Base-by-base conservation (phyloP, 805 yeast genomes). In the Barnettozyma pratensis region DNA sequence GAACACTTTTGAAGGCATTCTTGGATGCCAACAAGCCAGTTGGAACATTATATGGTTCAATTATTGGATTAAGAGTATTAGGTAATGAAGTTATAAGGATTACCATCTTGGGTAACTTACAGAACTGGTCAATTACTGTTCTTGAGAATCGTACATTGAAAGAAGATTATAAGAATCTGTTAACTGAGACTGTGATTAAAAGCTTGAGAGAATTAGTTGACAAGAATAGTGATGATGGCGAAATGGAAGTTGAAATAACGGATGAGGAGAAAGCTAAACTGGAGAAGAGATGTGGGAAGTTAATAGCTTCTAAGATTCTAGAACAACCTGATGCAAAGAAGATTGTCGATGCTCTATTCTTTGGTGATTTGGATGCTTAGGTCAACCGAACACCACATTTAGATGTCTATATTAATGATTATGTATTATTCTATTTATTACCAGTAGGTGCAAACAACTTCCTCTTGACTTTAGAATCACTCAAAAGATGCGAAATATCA, bases 31-130 rank as follows among this genome's bases (percentile, higher is more conserved):
- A 84, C 36, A 83, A 86, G 56, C 90, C 96, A 0, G 74, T 84
- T 12, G 96, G 96, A 2, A 89, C 98, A 0, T 89, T 90, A 53
- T 94, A 86, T 59, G 99, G 99, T 37, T 84, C 97, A 5, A 76
- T 95, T 31, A 77, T 80, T 43, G 99, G 98, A 6, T 75, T 94
- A 59, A 77, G 80, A 48, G 88, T 85, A 19, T 69, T 94, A 59
- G 99, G 97, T 4, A 72, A 83, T 5, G 98, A 94, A 66, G 95
- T 94, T 8, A 79, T 92, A 36, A 77, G 96, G 55, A 83, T 92
- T 40, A 78, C 88, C 1, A 74, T 94, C 47, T 71, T 92, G 37
- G 97, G 97, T 0, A 94, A 94, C 64, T 67, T 92, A 51, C 77
- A 81, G 54, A 80, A 83, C 49, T 94, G 99, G 99, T 72, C 81